Percentiles rank a stretch among this genome's conserved stretches.
Conservation (phyloP, 768 basidiomycete species). For the Lentinula guzmanii region DNA sequence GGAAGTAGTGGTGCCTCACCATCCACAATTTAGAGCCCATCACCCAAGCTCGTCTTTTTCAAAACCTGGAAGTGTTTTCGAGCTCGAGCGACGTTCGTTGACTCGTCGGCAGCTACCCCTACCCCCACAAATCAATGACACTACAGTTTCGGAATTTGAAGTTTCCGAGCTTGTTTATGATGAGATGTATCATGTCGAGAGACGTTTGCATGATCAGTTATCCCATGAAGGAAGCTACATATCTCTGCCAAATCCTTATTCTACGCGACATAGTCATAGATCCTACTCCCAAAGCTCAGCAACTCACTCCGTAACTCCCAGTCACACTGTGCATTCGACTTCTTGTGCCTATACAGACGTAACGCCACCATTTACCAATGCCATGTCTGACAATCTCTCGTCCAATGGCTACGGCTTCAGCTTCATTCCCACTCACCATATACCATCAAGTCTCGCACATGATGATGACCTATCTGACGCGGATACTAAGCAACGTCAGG, state of each 20-base stretch:
- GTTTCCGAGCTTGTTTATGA: background rate
- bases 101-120: background rate
- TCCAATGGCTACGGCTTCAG: background rate
- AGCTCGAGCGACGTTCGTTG: background rate
- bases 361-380: background rate
- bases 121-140: background rate
- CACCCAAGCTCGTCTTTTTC: background rate
- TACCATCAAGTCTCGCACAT: background rate
- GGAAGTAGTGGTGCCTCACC: background rate
- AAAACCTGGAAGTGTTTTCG: background rate
- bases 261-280: background rate
- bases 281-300: slow-evolving; percentile 3
- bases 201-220: background rate
- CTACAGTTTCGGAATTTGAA: background rate
- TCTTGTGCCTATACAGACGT: background rate
- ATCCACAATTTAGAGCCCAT: background rate
- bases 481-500: background rate
- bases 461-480: background rate
- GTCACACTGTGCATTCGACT: background rate
- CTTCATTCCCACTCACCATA: background rate
- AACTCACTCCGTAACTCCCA: background rate
- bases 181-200: background rate
- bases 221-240: background rate
- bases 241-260: background rate
- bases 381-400: background rate